Evolutionary conservation across 306 rosid genomes (phyloP).

Genomic region (Casuarina cunninghamiana): DNA sequence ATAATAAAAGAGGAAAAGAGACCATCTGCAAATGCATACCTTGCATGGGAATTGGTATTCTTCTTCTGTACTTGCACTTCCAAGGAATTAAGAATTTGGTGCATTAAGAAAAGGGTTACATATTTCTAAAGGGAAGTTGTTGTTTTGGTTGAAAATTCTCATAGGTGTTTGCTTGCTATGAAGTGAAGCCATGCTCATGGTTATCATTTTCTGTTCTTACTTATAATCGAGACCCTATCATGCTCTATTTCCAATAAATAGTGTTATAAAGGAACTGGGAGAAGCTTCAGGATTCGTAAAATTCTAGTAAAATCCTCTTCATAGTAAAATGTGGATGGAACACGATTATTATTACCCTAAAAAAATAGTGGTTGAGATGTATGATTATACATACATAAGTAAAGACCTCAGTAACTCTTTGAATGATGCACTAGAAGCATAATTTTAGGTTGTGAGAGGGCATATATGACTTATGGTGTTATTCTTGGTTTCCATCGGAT

Average conservation of each 20-base stretch:
- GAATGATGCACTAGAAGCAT: not conserved
- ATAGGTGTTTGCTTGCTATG: not conserved
- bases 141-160: not conserved
- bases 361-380: not conserved
- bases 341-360: not conserved
- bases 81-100: not conserved
- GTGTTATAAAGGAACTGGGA: not conserved
- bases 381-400: not conserved
- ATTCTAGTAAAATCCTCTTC: not conserved
- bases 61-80: slow-evolving; percentile 18
- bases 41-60: slow-evolving; percentile 93
- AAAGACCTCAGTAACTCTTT: not conserved
- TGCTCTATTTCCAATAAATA: not conserved
- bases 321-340: not conserved
- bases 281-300: not conserved
- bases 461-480: not conserved
- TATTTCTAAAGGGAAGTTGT: slow-evolving; percentile 8
- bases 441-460: not conserved
- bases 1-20: slow-evolving; percentile 74
- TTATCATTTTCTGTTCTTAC: not conserved
- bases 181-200: not conserved
- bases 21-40: slow-evolving; percentile 86
- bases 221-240: not conserved
- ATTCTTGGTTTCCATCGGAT: not conserved
- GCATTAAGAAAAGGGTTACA: no score